These are phyloP conservation scores for Cercospora sp. DNA, from an alignment of 2,329 filamentous ascomycete genomes.

Conservation along the genomic window DNA sequence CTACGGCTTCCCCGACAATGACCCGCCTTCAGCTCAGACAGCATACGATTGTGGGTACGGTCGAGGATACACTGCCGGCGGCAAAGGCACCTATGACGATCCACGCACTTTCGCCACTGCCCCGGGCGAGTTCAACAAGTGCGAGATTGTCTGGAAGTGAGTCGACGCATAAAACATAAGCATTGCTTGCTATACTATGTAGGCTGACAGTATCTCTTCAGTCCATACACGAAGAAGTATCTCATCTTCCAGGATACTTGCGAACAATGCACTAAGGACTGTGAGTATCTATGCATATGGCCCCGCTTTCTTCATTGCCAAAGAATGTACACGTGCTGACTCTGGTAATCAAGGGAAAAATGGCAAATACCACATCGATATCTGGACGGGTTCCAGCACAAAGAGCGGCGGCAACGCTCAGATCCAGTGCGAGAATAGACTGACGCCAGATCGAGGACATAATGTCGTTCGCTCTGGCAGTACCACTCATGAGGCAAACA, in stretches of 20 bases:
- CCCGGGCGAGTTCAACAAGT: slow-evolving; percentile 43
- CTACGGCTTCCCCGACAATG: slow-evolving; percentile 35
- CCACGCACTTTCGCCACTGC: slow-evolving; percentile 49
- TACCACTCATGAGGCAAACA: not conserved
- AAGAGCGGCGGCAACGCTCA: not conserved
- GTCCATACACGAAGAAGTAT: not conserved
- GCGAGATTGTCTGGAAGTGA: slow-evolving; percentile 47
- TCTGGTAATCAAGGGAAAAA: not conserved
- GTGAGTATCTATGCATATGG: not conserved
- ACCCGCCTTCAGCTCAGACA: slow-evolving; percentile 29
- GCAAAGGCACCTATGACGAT: slow-evolving; percentile 46
- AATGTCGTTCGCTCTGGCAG: not conserved
- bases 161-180: not conserved
- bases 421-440: not conserved
- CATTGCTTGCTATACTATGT: not conserved
- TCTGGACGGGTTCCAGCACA: not conserved
- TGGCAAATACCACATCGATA: not conserved
- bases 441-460: not conserved
- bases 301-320: not conserved
- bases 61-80: slow-evolving; percentile 41
- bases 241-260: slow-evolving; percentile 2
- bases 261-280: not conserved
- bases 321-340: not conserved
- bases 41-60: slow-evolving; percentile 33
- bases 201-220: not conserved